Evolutionary conservation across 345 rosid genomes (phyloP), one percentile per base, ranked within the genome.

Genomic region (Lepidium aucheri): DNA sequence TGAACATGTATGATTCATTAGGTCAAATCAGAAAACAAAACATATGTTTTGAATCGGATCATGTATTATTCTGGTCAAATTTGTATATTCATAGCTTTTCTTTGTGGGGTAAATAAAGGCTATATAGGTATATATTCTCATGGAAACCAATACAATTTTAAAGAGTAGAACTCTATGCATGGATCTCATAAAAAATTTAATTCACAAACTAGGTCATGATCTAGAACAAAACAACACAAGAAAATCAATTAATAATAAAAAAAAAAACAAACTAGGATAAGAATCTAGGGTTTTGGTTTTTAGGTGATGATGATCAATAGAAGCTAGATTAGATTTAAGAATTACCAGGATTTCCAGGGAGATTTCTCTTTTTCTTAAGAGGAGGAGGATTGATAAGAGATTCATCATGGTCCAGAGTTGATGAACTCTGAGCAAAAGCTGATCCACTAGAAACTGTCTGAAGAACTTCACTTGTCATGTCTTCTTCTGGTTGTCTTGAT

Each of bases 331-430:
- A 41, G 40, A 16, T 41, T 59, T 41, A 57, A 47, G 8, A 40
- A 15, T 14, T 20, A 79, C 98, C 98, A 81, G 98, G 98, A 15
- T 79, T 90, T 77, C 98, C 98, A 30, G 98, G 98, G 60, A 88
- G 92, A 80, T 82, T 93, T 73, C 97, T 85, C 84, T 90, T 93
- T 90, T 81, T 93, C 89, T 90, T 93, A 39, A 47, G 55, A 60
- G 69, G 53, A 43, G 85, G 84, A 68, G 72, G 86, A 68, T 80
- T 63, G 46, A 38, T 75, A 17, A 50, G 62, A 17, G 76, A 51
- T 34, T 65, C 76, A 61, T 75, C 78, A 56, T 47, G 70, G 50
- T 64, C 65, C 33, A 54, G 6, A 22, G 69, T 74, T 61, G 77
- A 67, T 39, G 82, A 73, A 69, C 75, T 76, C 61, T 79, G 76